These are phyloP conservation scores for Bertia moriformis DNA, from an alignment of 2,329 filamentous ascomycete genomes.

Conservation along the genomic window DNA sequence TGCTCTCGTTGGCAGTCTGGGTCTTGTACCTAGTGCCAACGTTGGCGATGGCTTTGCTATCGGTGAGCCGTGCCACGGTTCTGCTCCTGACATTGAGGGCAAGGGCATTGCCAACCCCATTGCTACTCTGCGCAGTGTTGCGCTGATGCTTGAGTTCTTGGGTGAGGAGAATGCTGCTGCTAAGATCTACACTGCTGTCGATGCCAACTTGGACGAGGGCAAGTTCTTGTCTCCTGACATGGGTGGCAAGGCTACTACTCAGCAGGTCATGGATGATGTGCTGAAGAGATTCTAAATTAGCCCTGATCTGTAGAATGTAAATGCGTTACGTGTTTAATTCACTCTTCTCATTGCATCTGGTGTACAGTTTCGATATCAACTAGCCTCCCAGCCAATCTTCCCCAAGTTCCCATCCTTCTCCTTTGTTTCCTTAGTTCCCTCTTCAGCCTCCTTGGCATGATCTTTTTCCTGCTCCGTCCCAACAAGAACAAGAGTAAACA, in stretches of 20 bases:
- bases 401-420: no score
- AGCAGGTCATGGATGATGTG: constrained; percentile 77
- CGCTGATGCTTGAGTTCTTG: constrained; percentile 92
- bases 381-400: no score
- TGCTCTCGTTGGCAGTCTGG: constrained; percentile 78
- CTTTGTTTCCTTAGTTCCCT: no score
- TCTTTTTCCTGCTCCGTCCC: no score
- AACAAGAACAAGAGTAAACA: neutral
- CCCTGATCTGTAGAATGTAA: no score
- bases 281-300: constrained; percentile 57
- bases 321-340: no score
- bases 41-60: constrained; percentile 90
- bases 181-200: constrained; percentile 80
- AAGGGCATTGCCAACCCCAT: constrained; percentile 90
- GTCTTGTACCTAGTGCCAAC: constrained; percentile 87
- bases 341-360: no score
- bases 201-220: constrained; percentile 75
- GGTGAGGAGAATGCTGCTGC: constrained; percentile 76
- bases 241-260: constrained; percentile 72
- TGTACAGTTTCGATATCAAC: no score
- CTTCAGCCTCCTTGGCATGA: no score
- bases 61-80: constrained; percentile 94
- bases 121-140: constrained; percentile 79
- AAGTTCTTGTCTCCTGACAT: constrained; percentile 76
- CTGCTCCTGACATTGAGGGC: constrained; percentile 88